Evolutionary conservation across 371 early-diverging fungal genomes (phyloP).

Genomic region (Apophysomyces ossiformis): DNA sequence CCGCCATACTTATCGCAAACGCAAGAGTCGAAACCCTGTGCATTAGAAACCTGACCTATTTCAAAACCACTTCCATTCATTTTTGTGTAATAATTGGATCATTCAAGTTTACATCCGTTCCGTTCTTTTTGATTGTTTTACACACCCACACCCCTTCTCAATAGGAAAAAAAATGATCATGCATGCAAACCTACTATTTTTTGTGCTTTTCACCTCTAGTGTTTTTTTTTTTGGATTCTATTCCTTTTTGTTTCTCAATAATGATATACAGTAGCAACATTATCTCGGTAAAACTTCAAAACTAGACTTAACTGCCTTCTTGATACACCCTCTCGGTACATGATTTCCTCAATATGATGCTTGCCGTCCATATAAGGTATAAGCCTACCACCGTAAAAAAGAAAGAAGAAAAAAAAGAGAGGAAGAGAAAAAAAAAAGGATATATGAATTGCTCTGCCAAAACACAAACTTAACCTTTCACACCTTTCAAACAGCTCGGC

Average conservation of each 20-base stretch:
- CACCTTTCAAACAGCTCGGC: constrained; percentile 65
- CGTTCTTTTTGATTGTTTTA: background rate
- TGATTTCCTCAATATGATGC: constrained; percentile 83
- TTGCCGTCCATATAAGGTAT: constrained; percentile 84
- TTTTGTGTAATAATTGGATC: background rate
- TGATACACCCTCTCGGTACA: constrained; percentile 75
- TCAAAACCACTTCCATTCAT: constrained; percentile 1
- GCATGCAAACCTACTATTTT: background rate
- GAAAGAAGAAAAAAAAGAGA: too few relatives aligned
- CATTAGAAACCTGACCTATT: background rate
- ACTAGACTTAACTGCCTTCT: constrained; percentile 66
- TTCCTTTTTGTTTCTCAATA: constrained; percentile 23
- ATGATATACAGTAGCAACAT: constrained; percentile 55
- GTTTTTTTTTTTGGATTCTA: background rate
- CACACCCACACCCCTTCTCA: background rate
- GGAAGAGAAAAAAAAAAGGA: background rate
- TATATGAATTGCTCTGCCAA: background rate
- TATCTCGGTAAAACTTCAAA: constrained; percentile 61
- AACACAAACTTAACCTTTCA: background rate
- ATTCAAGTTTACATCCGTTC: background rate
- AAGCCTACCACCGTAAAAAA: constrained; percentile 35
- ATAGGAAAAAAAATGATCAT: background rate
- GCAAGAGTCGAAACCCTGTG: constrained; percentile 15
- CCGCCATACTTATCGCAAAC: constrained; percentile 32
- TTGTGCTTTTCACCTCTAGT: background rate